Evolutionary conservation across 169 alveolate genomes (phyloP), one percentile per base, ranked within the genome.

Genomic region (Cryptosporidium baileyi): DNA sequence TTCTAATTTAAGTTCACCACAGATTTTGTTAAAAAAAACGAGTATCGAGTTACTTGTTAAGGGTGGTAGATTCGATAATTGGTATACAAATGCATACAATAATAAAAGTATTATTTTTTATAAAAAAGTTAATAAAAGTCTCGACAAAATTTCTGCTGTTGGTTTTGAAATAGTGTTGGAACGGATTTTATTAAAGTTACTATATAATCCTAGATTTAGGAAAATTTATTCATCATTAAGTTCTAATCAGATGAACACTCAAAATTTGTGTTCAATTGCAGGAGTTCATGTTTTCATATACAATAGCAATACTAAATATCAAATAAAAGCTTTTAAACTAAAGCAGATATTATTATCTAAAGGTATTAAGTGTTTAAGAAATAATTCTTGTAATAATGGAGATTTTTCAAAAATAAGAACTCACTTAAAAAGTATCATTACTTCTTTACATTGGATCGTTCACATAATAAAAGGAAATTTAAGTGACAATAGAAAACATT

Each of bases 21-120:
- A 54, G 22, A 26, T 17, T 5, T 19, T 61, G 5, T 8, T 44
- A 9, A 65, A 65, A 32, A 54, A 57, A n/a, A 24, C 85, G 0
- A 74, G 28, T 30, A 61, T 65, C 34, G 67, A 34, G 36, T 60
- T 74, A 15, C 67, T 74, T 19, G 67, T 74, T 34, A 74, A 74
- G 26, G 85, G 85, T 15, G 85, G 85, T 17, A 47, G 85, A 45
- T 54, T 54, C 28, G 85, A 74, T 57, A 57, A 74, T 74, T 74
- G 67, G 85, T 74, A 52, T 54, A 65, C 49, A 19, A 30, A 36
- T 47, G 43, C 85, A 13, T 45, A 65, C 34, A 57, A 44, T 6
- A 54, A 57, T 22, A 40, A 63, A 40, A 61, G 26, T 3, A 44
- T 54, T 7, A 57, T 34, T 13, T 74, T 74, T 11, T 54, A 51